Base-by-base conservation (phyloP, 2,329 filamentous ascomycete genomes). In the Teratosphaeria pseudoeucalypti region DNA sequence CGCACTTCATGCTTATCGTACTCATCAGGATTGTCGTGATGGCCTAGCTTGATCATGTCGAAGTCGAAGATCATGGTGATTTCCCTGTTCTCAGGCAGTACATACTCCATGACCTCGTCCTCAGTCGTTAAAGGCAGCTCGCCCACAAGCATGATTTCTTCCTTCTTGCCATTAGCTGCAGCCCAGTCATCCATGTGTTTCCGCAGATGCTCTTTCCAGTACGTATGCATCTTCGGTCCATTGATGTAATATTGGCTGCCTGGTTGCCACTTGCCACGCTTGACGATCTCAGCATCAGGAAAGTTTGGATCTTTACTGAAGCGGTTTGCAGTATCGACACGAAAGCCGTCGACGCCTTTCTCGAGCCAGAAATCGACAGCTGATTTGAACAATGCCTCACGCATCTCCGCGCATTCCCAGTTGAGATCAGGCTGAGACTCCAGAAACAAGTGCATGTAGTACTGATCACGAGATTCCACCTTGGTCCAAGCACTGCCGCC, bases 381-480 rank as follows among this genome's bases (percentile, higher is more conserved):
- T 34, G 70, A 68, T 80, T 86, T 79, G 71, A 90, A 88, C 9
- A 92, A 84, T 1, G 88, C 89, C 54, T 82, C 76, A 14, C 88
- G 81, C 0, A 87, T 82, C 11, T 81, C 83, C 0, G 79, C 78
- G 60, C 87, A 88, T 68, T 92, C 87, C 88, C 89, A 94, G 74
- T 94, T 95, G n/a, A 94, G 78, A 66, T 94, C 90, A 0, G 90
- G 89, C 70, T 94, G 89, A 64, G 89, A 84, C 6, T 81, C 81
- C 5, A 86, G 85, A 71, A 90, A 95, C 10, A 94, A 79, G 62
- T 88, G 85, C 0, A 92, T 81, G 67, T 90, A 92, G 71, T 90
- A 92, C 72, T 92, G 86, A 55, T 80, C 78, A 0, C 87, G 89
- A 23, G 74, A 70, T 64, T 88, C 84, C 66, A 91, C 88, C 77